Percentiles rank a stretch among this genome's conserved stretches.
Evolutionary conservation across 352 stramenopile species (phyloP).

Genomic region (Peronospora farinosa): DNA sequence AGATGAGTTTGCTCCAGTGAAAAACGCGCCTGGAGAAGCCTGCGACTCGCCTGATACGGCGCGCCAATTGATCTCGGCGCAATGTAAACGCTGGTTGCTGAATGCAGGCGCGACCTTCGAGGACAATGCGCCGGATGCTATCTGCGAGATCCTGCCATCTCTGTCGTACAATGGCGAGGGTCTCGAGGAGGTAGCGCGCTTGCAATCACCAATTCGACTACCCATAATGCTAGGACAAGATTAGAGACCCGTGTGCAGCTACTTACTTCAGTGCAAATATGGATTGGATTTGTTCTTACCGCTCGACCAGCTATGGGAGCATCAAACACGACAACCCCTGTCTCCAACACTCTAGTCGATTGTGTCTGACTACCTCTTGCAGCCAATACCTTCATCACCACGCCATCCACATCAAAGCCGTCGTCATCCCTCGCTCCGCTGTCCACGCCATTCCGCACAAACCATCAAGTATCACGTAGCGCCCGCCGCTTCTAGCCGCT

Average conservation of each 20-base stretch:
- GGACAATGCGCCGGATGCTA: conserved; percentile 22
- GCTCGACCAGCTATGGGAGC: conserved; percentile 23
- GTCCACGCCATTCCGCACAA: conserved; percentile 11
- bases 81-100: conserved; percentile 61
- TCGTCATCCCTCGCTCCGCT: conserved; percentile 19
- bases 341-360: conserved; percentile 4
- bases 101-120: conserved; percentile 40
- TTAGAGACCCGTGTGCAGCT: conserved; percentile 2
- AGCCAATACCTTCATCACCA: conserved; percentile 3
- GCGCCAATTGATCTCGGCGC: conserved; percentile 46
- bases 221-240: conserved; percentile 25
- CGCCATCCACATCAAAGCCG: conserved; percentile 11
- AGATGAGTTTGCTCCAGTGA: conserved; percentile 89
- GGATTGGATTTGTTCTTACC: conserved; percentile 17
- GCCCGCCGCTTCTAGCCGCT: conserved; percentile 1
- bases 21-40: conserved; percentile 72
- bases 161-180: conserved; percentile 83
- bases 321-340: conserved; percentile 22
- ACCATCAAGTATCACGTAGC: conserved; percentile 2
- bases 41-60: conserved; percentile 80
- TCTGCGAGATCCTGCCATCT: conserved; percentile 71
- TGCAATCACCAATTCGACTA: conserved; percentile 40
- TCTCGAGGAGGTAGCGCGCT: conserved; percentile 36
- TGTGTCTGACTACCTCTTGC: conserved; percentile 1
- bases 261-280: conserved; percentile 6